Conservation (phyloP, 2,329 filamentous ascomycete species). For the Colletotrichum liriopes region DNA sequence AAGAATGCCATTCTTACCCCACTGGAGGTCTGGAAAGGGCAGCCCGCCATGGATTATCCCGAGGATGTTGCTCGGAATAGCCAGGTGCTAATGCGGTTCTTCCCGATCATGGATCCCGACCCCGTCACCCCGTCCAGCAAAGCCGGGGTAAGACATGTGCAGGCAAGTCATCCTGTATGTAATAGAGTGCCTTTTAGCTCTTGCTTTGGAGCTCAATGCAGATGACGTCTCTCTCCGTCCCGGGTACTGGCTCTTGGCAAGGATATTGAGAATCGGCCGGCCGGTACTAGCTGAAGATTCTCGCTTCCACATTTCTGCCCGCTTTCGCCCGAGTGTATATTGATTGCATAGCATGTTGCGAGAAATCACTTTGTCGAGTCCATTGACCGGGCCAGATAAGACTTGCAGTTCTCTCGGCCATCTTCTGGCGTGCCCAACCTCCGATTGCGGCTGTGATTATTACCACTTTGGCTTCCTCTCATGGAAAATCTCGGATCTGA, state of each 20-base stretch:
- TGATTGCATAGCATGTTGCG: not conserved
- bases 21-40: slow-evolving; percentile 28
- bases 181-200: slow-evolving; percentile 15
- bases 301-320: not conserved
- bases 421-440: not conserved
- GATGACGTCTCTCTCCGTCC: slow-evolving; percentile 30
- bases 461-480: not conserved
- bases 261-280: not conserved
- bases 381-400: not conserved
- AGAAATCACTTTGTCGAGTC: not conserved
- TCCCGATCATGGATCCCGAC: slow-evolving; percentile 43
- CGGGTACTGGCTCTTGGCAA: slow-evolving; percentile 16
- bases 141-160: slow-evolving; percentile 38
- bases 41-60: slow-evolving; percentile 40
- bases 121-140: slow-evolving; percentile 39
- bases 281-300: not conserved
- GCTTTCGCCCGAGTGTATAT: slow-evolving; percentile 17
- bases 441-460: not conserved
- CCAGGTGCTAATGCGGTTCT: slow-evolving; percentile 42
- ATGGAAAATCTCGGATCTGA: not conserved
- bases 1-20: slow-evolving; percentile 26
- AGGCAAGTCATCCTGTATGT: slow-evolving; percentile 32
- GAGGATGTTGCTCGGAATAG: slow-evolving; percentile 41
- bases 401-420: not conserved
- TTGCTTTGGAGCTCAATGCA: slow-evolving; percentile 10